Evolutionary conservation across 163 green algal species (phyloP), one percentile per base, ranked within the genome.

Genomic region (Scenedesmus sp.): DNA sequence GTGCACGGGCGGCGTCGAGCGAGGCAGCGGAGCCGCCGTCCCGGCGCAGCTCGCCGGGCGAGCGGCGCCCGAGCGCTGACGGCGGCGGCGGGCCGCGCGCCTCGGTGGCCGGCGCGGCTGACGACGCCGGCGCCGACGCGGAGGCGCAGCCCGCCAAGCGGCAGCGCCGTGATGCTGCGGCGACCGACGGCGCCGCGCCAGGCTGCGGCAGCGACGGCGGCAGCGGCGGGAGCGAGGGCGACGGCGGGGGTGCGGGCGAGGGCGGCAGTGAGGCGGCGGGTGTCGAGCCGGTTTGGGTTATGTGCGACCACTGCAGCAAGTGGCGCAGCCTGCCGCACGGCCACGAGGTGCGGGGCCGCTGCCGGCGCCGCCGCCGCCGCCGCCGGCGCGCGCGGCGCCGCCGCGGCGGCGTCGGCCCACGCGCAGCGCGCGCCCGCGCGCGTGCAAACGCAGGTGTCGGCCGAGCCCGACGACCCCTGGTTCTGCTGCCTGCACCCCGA

Each of bases 231-330:
- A 75, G 65, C 26, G 28, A 22, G 34, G 11, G 26, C 29, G 31
- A 15, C 53, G 33, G 18, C n/a, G 56, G 10, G 51, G 39, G 20
- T 60, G 70, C 14, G 15, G 26, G 2, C 31, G 47, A 2, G 39
- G 57, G 20, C 50, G 34, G 6, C 15, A 31, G 18, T 28, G 60
- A 69, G 11, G 22, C 11, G 13, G 0, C 15, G 28, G 53, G 26
- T 39, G 73, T 1, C 5, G 64, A 70, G 11, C 33, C 75, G 15
- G 7, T 81, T 4, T 94, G 85, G 82, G 83, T 90, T 39, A 60
- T 88, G 57, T 97, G 92, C 45, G 92, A 97, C 13, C 34, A 84
- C 28, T 97, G 92, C 81, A 54, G 75, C n/a, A 91, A 89, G 75
- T 96, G 89, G 91, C 74, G 92, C 4, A 47, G 28, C n/a, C 50